phyloP scores from a whole-genome alignment of 495 filamentous ascomycete species.

The Talaromyces trachyspermus region DNA sequence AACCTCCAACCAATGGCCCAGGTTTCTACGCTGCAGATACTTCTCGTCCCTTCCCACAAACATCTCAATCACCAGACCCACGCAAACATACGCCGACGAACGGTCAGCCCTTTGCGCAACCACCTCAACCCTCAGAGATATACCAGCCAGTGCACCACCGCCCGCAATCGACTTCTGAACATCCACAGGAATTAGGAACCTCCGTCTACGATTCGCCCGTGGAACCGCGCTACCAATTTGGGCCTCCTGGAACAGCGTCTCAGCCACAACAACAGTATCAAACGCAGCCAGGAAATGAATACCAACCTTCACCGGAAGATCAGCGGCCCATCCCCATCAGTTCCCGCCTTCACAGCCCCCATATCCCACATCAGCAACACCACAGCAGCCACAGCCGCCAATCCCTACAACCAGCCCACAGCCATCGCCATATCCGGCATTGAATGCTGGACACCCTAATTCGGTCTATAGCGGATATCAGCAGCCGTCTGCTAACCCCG shows the following conservation, averaged over 20 bases:
- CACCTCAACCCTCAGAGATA: conserved; percentile 33
- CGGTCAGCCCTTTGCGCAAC: conserved; percentile 19
- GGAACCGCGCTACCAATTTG: conserved; percentile 45
- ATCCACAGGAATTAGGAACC: conserved; percentile 80
- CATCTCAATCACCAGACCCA: conserved; percentile 38
- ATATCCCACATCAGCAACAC: conserved; percentile 33
- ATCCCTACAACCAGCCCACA: conserved; percentile 35
- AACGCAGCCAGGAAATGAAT: conserved; percentile 35
- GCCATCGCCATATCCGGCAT: conserved; percentile 35
- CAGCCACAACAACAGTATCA: conserved; percentile 31
- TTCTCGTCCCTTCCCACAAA: conserved; percentile 27
- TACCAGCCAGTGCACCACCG: conserved; percentile 41
- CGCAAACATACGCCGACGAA: conserved; percentile 32
- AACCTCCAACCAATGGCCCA: conserved; percentile 20
- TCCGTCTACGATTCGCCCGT: conserved; percentile 76
- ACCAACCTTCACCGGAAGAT: conserved; percentile 54
- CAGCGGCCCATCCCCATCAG: conserved; percentile 23
- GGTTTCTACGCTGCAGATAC: conserved; percentile 30
- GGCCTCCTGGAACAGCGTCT: conserved; percentile 32
- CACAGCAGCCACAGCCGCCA: conserved; percentile 44
- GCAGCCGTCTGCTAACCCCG: conserved; percentile 24
- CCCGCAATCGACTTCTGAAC: conserved; percentile 67
- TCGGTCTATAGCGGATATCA: conserved; percentile 49
- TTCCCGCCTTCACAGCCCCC: conserved; percentile 30
- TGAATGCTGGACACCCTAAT: conserved; percentile 26